Evolutionary conservation across 352 stramenopile genomes (phyloP).

Genomic region (Phytophthora pistaciae): DNA sequence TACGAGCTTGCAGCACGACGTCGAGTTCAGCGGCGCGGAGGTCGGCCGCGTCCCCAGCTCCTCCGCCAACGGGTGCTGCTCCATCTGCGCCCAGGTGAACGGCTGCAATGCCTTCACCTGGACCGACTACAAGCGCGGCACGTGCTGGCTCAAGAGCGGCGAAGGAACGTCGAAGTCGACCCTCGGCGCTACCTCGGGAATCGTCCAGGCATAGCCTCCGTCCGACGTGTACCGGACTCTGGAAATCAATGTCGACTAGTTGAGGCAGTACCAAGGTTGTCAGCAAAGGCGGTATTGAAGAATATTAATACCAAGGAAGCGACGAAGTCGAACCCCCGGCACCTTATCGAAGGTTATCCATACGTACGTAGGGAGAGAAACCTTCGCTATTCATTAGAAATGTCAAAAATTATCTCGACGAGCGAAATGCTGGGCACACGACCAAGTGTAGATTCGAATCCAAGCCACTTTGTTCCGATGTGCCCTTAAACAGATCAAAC

Average conservation of each 20-base stretch:
- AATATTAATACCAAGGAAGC: background rate
- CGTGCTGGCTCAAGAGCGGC: conserved; percentile 36
- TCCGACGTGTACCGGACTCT: too few relatives aligned
- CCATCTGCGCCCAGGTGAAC: conserved; percentile 11
- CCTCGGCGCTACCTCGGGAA: background rate
- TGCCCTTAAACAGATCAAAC: too few relatives aligned
- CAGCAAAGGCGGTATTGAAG: background rate
- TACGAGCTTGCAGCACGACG: conserved; percentile 3
- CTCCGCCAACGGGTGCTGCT: conserved; percentile 17
- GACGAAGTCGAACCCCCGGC: background rate
- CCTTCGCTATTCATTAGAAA: background rate
- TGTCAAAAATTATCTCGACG: background rate
- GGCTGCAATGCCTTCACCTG: conserved; percentile 36
- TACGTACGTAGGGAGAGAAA: background rate
- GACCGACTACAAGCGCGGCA: conserved; percentile 28
- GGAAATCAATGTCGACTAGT: too few relatives aligned
- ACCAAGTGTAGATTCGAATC: too few relatives aligned
- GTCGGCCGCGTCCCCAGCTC: conserved; percentile 10
- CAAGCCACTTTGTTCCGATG: too few relatives aligned
- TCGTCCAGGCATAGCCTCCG: background rate
- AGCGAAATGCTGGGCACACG: too few relatives aligned
- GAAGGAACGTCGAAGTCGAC: background rate
- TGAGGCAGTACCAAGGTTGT: too few relatives aligned
- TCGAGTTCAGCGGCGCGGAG: conserved; percentile 16
- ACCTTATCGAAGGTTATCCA: background rate